phyloP scores from a whole-genome alignment of 208 protist genomes.

The Crithidia fasciculata region DNA sequence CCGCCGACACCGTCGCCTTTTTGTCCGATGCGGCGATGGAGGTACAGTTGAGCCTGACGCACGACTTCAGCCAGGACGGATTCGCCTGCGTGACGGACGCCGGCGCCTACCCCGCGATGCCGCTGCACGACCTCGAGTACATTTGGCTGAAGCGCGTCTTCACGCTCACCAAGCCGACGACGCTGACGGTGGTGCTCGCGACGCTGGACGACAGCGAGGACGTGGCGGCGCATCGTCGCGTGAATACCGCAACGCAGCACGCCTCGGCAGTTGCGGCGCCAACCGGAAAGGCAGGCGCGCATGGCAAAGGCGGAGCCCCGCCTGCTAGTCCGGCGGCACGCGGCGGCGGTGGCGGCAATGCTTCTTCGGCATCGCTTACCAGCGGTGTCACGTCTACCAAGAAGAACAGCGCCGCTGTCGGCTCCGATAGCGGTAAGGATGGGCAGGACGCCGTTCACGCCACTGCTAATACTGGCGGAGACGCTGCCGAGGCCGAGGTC shows the following conservation, averaged over 20 bases:
- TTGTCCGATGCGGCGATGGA: constrained; percentile 53
- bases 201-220: constrained; percentile 62
- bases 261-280: not conserved
- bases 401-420: constrained; percentile 14
- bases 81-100: constrained; percentile 66
- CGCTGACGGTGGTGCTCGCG: constrained; percentile 63
- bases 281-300: not conserved
- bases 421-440: not conserved
- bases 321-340: not conserved
- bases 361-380: not conserved
- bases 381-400: not conserved
- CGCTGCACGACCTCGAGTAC: constrained; percentile 44
- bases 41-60: constrained; percentile 40
- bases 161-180: constrained; percentile 56
- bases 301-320: constrained; percentile 7
- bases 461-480: not conserved
- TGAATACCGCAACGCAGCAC: constrained; percentile 23
- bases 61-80: constrained; percentile 38
- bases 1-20: constrained; percentile 48
- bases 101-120: constrained; percentile 50
- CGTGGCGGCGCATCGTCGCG: constrained; percentile 42
- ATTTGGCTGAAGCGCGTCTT: constrained; percentile 88
- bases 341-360: not conserved
- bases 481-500: not conserved
- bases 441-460: not conserved